These are phyloP conservation scores for Fraxinus anomala DNA, from an alignment of 257 asterid genomes.

Conservation along the genomic window DNA sequence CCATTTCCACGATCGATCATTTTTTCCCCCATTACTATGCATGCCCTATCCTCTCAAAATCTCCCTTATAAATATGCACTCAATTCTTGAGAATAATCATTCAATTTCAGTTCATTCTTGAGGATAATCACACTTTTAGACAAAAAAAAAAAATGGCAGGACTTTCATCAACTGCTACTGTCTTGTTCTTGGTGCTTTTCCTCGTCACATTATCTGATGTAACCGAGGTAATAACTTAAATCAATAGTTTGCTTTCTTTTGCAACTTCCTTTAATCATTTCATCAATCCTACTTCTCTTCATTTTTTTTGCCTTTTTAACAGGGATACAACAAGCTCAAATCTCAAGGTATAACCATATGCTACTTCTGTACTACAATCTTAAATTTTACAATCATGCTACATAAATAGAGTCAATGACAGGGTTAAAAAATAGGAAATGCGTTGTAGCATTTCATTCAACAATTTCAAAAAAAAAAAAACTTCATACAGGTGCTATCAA, in stretches of 20 bases:
- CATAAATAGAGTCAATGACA: too few relatives aligned
- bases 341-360: slow-evolving; percentile 24
- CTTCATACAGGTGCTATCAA: too few relatives aligned
- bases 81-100: not conserved
- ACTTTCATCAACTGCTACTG: slow-evolving; percentile 2
- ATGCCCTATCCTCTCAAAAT: slow-evolving; percentile 34
- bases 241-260: too few relatives aligned
- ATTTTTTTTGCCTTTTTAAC: not conserved
- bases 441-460: too few relatives aligned
- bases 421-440: too few relatives aligned
- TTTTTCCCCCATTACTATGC: slow-evolving; percentile 29
- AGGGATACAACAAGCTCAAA: slow-evolving; percentile 34
- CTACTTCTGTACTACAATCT: too few relatives aligned
- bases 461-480: too few relatives aligned
- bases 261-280: not conserved
- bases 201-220: slow-evolving; percentile 33
- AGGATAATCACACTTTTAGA: not conserved
- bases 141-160: slow-evolving; percentile 25
- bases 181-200: slow-evolving; percentile 26
- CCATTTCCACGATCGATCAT: slow-evolving; percentile 20
- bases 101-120: not conserved
- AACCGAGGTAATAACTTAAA: slow-evolving; percentile 30
- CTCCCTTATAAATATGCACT: slow-evolving; percentile 30
- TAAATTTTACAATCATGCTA: too few relatives aligned
- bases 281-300: not conserved